Evolutionary conservation across 192 early-diverging fungal species (phyloP).

Genomic region (Backusella psychrophila): DNA sequence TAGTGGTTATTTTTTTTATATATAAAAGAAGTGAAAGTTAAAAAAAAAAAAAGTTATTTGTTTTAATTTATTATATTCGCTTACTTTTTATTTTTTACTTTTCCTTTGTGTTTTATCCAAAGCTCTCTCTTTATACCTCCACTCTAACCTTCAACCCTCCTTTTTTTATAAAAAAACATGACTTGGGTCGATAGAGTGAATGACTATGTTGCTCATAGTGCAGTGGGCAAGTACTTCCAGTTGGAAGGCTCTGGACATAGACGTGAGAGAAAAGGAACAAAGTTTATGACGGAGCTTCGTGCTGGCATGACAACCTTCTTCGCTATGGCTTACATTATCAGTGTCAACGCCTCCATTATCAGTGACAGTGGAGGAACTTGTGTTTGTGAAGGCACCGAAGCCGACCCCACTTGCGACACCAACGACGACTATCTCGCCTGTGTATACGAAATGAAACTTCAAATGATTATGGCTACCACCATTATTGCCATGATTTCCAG

Average conservation of each 20-base stretch:
- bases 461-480: slow-evolving; percentile 73
- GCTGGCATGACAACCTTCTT: slow-evolving; percentile 60
- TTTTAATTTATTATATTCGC: too few species aligned
- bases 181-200: slow-evolving; percentile 56
- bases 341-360: slow-evolving; percentile 71
- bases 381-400: slow-evolving; percentile 54
- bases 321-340: slow-evolving; percentile 59
- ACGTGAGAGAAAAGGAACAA: slow-evolving; percentile 57
- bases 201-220: slow-evolving; percentile 50
- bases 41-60: too few species aligned
- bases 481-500: slow-evolving; percentile 64
- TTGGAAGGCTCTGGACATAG: slow-evolving; percentile 59
- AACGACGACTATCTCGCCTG: slow-evolving; percentile 63
- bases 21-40: too few species aligned
- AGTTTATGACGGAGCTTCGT: slow-evolving; percentile 65
- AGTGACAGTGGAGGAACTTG: slow-evolving; percentile 79
- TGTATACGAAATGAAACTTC: slow-evolving; percentile 59
- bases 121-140: neutral
- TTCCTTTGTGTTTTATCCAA: too few species aligned
- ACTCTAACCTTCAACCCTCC: neutral
- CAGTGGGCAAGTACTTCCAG: slow-evolving; percentile 59
- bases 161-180: slow-evolving; percentile 21
- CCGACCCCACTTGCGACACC: slow-evolving; percentile 54
- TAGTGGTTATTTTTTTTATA: too few species aligned
- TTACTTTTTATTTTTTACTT: too few species aligned